A percentile compares a stretch with the other conserved stretches of the same genome.
These are phyloP conservation scores for Salix purpurea DNA, from an alignment of 345 rosid genomes.

Conservation along the genomic window DNA sequence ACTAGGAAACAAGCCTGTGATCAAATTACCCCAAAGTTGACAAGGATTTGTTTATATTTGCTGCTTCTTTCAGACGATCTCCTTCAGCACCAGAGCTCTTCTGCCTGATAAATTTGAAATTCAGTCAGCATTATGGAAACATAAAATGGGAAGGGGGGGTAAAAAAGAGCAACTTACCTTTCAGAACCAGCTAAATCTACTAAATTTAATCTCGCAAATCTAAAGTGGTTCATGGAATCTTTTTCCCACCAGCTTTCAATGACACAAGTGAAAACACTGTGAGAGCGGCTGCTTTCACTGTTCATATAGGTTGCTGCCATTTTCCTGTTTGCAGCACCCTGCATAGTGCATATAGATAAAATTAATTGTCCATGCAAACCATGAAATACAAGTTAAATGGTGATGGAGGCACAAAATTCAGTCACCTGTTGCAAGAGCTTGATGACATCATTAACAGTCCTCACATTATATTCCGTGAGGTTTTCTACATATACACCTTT, in stretches of 20 bases:
- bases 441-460: slow-evolving; percentile 63
- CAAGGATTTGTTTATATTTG: slow-evolving; percentile 85
- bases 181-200: slow-evolving; percentile 98
- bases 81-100: slow-evolving; percentile 98
- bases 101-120: slow-evolving; percentile 50
- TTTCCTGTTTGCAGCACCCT: slow-evolving; percentile 90
- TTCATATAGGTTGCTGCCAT: slow-evolving; percentile 88
- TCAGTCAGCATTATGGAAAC: slow-evolving; percentile 14
- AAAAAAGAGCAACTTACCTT: slow-evolving; percentile 46
- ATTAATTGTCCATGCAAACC: neutral
- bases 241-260: slow-evolving; percentile 89
- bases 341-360: slow-evolving; percentile 11
- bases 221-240: slow-evolving; percentile 69
- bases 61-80: slow-evolving; percentile 96
- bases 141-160: slow-evolving; percentile 5
- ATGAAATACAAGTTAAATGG: neutral
- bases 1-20: slow-evolving; percentile 18
- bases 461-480: slow-evolving; percentile 67
- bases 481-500: slow-evolving; percentile 89
- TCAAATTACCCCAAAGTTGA: slow-evolving; percentile 83
- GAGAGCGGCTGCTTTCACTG: slow-evolving; percentile 96
- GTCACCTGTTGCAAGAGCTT: slow-evolving; percentile 70
- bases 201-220: slow-evolving; percentile 90
- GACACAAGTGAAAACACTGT: slow-evolving; percentile 91
- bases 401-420: slow-evolving; percentile 6